A percentile compares a stretch with the other conserved stretches of the same genome.
These are phyloP conservation scores for Citrus sinensis DNA, from an alignment of 345 rosid species.

Conservation along the genomic window DVS_A1.0 CM039168.1:27689501-27690000, in stretches of 20 bases:
- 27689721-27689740: not conserved
- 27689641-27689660: constrained; percentile 13
- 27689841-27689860: constrained; percentile 60
- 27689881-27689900: constrained; percentile 43
- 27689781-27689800: constrained; percentile 20
- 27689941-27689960: constrained; percentile 52
- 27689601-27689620: constrained; percentile 11
- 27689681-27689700: not conserved
- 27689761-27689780: not conserved
- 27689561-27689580: not conserved
- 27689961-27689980: constrained; percentile 42
- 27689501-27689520: not conserved
- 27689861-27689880: constrained; percentile 47
- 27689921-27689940: constrained; percentile 46
- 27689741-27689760: not conserved
- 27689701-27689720: constrained; percentile 13
- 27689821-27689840: constrained; percentile 45
- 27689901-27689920: constrained; percentile 45
- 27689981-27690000: not conserved
- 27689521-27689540: not conserved
- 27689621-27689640: constrained; percentile 5
- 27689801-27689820: not conserved
- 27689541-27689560: constrained; percentile 3
- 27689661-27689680: not conserved
- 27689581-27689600: constrained; percentile 21